Conservation (phyloP, 2,329 filamentous ascomycete species). For the Coniochaeta ligniaria region DNA sequence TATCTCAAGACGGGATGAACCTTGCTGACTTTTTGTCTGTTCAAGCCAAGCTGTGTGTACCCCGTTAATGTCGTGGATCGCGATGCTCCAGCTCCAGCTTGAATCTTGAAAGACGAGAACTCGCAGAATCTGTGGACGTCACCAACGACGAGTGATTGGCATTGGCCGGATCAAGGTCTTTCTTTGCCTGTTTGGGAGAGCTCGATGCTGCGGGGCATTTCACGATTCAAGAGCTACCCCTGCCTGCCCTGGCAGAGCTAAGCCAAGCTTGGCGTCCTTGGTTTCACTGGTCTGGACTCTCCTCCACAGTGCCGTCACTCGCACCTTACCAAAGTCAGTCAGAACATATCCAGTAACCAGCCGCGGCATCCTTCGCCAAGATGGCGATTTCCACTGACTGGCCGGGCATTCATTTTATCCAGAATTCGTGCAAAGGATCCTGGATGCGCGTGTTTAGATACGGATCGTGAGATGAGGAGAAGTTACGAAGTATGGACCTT, state of each 20-base stretch:
- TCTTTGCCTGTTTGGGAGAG: not conserved
- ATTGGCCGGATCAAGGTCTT: not conserved
- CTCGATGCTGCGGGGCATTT: not conserved
- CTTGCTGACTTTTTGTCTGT: not conserved
- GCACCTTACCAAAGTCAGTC: not conserved
- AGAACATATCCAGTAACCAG: not conserved
- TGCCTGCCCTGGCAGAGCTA: not conserved
- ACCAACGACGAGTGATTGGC: not conserved
- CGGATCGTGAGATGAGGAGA: too few species aligned
- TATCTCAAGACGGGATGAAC: not conserved
- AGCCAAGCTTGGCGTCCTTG: not conserved
- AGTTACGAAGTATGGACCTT: not conserved
- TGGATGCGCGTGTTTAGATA: too few species aligned
- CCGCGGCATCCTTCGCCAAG: not conserved
- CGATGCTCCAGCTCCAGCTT: too few species aligned
- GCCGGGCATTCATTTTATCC: not conserved
- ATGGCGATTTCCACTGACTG: not conserved
- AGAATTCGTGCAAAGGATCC: not conserved
- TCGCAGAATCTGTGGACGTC: not conserved
- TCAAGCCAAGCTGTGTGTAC: not conserved
- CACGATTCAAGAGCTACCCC: too few species aligned
- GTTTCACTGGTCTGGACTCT: not conserved
- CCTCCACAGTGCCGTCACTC: not conserved
- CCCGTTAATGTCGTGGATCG: not conserved
- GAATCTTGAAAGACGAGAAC: not conserved